phyloP scores from a whole-genome alignment of 2,329 filamentous ascomycete genomes.

The Sporothrix schenckii region DNA sequence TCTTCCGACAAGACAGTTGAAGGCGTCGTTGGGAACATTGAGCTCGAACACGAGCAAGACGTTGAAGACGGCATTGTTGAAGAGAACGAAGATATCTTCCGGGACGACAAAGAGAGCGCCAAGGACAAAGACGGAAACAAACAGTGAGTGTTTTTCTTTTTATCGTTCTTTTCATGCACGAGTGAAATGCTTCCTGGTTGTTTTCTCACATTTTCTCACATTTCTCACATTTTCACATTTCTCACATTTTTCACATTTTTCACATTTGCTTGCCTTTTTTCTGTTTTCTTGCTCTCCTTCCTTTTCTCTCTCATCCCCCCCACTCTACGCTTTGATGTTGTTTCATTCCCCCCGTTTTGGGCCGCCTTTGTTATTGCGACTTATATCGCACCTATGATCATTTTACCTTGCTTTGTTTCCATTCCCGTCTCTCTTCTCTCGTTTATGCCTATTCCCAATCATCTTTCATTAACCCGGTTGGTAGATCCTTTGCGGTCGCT shows the following conservation, averaged over 20 bases:
- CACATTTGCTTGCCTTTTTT: neutral
- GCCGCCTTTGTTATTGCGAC: constrained; percentile 21
- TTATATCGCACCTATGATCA: neutral
- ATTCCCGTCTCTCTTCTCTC: neutral
- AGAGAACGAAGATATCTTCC: neutral
- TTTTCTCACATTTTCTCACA: neutral
- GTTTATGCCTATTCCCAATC: neutral
- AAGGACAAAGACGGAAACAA: neutral
- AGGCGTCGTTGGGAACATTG: neutral
- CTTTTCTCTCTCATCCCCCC: neutral
- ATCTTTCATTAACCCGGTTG: constrained; percentile 5
- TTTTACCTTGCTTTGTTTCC: constrained; percentile 4
- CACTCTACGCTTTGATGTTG: constrained; percentile 6
- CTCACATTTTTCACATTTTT: neutral
- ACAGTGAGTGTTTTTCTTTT: constrained; percentile 20
- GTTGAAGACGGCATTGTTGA: neutral
- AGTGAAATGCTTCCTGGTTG: neutral
- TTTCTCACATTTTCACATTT: neutral
- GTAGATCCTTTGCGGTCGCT: constrained; percentile 23
- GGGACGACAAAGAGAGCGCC: neutral
- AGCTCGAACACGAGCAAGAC: constrained; percentile 21
- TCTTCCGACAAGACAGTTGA: constrained; percentile 15
- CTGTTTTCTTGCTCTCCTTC: neutral
- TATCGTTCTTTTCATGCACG: neutral
- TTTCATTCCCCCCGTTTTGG: constrained; percentile 15